phyloP scores from a whole-genome alignment of 2,329 filamentous ascomycete species.

The Piedraia hortae region DNA sequence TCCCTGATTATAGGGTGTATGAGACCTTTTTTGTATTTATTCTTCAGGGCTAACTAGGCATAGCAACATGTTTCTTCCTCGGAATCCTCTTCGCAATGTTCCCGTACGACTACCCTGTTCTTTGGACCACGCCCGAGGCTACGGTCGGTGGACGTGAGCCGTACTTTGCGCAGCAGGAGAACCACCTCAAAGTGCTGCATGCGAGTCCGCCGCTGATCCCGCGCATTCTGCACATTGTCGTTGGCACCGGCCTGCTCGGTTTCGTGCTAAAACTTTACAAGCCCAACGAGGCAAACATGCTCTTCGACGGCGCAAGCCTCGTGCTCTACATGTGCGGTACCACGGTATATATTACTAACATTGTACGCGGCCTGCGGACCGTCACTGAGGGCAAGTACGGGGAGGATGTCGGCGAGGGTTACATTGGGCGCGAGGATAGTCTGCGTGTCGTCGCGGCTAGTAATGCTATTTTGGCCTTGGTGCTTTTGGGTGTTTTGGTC shows the following conservation, averaged over 20 bases:
- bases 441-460: constrained; percentile 75
- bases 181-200: constrained; percentile 74
- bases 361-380: constrained; percentile 75
- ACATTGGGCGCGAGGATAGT: constrained; percentile 64
- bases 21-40: constrained; percentile 1
- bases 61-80: constrained; percentile 75
- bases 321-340: constrained; percentile 62
- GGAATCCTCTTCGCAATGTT: constrained; percentile 91
- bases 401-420: constrained; percentile 24
- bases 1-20: constrained; percentile 1
- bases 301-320: constrained; percentile 57
- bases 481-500: constrained; percentile 72
- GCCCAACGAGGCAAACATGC: constrained; percentile 76
- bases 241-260: constrained; percentile 61
- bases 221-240: constrained; percentile 80
- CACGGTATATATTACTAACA: constrained; percentile 84
- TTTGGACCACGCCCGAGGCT: constrained; percentile 37
- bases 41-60: too few relatives aligned
- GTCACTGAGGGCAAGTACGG: constrained; percentile 32
- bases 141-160: constrained; percentile 17
- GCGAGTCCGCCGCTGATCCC: constrained; percentile 73
- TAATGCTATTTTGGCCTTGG: constrained; percentile 84
- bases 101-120: constrained; percentile 80
- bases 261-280: constrained; percentile 89
- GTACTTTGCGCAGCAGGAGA: constrained; percentile 67